A percentile compares a stretch with the other conserved stretches of the same genome.
Conservation (phyloP, 1,284 basidiomycete genomes). For the Singerocomus rubriflavus region DNA sequence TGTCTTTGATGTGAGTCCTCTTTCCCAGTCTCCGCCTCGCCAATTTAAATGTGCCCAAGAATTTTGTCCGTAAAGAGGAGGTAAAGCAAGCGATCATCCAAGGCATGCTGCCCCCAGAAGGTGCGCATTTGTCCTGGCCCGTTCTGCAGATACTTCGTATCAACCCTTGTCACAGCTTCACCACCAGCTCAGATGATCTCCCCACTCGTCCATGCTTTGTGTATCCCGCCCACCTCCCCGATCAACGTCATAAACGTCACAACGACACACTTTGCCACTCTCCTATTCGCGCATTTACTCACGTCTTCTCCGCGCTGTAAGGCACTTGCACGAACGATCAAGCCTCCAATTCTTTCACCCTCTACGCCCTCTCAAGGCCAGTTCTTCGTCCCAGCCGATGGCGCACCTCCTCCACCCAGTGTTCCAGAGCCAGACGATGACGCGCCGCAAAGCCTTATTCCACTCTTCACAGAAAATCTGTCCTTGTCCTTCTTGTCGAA, state of each 20-base stretch:
- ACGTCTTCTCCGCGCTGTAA: slow-evolving; percentile 71
- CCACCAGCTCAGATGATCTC: slow-evolving; percentile 47
- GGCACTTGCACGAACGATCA: slow-evolving; percentile 68
- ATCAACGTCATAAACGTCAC: slow-evolving; percentile 52
- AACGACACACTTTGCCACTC: slow-evolving; percentile 64
- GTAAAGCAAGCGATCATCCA: slow-evolving; percentile 62
- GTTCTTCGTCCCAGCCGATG: slow-evolving; percentile 76
- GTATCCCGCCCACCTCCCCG: slow-evolving; percentile 50
- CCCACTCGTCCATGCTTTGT: slow-evolving; percentile 64
- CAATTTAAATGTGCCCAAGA: slow-evolving; percentile 39
- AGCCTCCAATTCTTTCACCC: slow-evolving; percentile 42
- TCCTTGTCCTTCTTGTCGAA: slow-evolving; percentile 67
- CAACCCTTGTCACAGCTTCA: slow-evolving; percentile 20
- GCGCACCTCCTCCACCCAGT: slow-evolving; percentile 36
- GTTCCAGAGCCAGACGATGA: slow-evolving; percentile 44
- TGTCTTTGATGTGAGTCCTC: slow-evolving; percentile 64
- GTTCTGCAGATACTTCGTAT: slow-evolving; percentile 3
- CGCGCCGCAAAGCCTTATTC: slow-evolving; percentile 63
- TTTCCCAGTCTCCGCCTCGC: not conserved
- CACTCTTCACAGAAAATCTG: slow-evolving; percentile 70
- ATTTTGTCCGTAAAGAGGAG: slow-evolving; percentile 70
- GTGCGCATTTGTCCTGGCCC: slow-evolving; percentile 19
- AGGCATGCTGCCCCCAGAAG: slow-evolving; percentile 60
- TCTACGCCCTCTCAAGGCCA: slow-evolving; percentile 37
- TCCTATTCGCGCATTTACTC: slow-evolving; percentile 71